Percentiles rank a stretch among this genome's conserved stretches.
These are phyloP conservation scores for Cylindricascospora bacillispora DNA, from an alignment of 1,139 yeast species.

Conservation along the genomic window DNA sequence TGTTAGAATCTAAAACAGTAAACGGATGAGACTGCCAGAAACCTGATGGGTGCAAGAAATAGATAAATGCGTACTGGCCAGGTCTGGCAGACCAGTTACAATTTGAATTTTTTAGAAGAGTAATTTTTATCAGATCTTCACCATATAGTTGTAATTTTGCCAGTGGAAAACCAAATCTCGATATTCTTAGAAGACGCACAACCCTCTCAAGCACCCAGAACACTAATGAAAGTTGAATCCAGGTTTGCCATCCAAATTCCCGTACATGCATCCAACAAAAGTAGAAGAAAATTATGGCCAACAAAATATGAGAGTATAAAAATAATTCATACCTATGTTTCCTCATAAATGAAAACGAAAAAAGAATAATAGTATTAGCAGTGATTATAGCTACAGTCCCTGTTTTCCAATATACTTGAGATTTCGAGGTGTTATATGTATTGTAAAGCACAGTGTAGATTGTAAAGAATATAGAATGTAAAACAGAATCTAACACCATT, in stretches of 20 bases:
- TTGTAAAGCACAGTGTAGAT: slow-evolving; percentile 19
- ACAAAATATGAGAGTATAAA: slow-evolving; percentile 40
- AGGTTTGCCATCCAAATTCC: slow-evolving; percentile 33
- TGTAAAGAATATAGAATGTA: slow-evolving; percentile 39
- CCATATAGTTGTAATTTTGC: slow-evolving; percentile 39
- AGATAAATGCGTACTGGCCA: slow-evolving; percentile 21
- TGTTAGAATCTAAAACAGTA: slow-evolving; percentile 33
- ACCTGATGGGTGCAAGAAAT: slow-evolving; percentile 23
- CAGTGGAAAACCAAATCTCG: slow-evolving; percentile 32
- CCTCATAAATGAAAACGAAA: slow-evolving; percentile 41
- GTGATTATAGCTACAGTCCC: slow-evolving; percentile 41
- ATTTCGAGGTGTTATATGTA: slow-evolving; percentile 5
- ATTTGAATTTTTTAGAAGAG: slow-evolving; percentile 23
- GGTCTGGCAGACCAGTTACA: slow-evolving; percentile 26
- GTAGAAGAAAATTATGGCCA: slow-evolving; percentile 44
- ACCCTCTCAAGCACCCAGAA: slow-evolving; percentile 54
- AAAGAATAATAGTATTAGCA: slow-evolving; percentile 12
- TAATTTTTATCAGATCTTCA: slow-evolving; percentile 27
- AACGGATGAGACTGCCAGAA: slow-evolving; percentile 72
- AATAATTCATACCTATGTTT: slow-evolving; percentile 52
- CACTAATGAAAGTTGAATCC: slow-evolving; percentile 41
- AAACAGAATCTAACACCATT: slow-evolving; percentile 23
- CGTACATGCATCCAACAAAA: slow-evolving; percentile 50
- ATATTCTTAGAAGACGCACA: slow-evolving; percentile 38
- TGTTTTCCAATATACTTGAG: slow-evolving; percentile 29